These are phyloP conservation scores for Pulveroboletus sp. DNA, from an alignment of 768 basidiomycete species.

Conservation along the genomic window DNA sequence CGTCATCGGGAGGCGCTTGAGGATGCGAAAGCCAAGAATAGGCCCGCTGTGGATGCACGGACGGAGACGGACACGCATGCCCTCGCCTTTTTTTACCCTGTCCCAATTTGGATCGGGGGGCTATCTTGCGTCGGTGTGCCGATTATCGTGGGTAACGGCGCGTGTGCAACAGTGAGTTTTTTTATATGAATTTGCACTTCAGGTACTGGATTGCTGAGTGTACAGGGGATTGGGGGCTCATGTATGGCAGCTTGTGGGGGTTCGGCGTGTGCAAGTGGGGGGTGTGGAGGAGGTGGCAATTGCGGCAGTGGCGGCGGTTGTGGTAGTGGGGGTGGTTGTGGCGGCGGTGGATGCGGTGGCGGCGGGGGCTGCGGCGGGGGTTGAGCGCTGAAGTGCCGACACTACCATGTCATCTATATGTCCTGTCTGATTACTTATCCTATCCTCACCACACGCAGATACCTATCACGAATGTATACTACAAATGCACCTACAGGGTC, in stretches of 20 bases:
- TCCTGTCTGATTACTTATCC: too few relatives aligned
- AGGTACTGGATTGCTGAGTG: neutral
- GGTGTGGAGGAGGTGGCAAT: neutral
- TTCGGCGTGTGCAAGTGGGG: slow-evolving; percentile 3
- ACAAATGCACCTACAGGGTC: too few relatives aligned
- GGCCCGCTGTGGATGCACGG: neutral
- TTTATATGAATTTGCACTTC: neutral
- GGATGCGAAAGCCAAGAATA: neutral
- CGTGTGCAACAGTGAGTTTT: slow-evolving; percentile 6
- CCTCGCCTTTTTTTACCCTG: slow-evolving; percentile 10
- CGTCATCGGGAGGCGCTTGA: neutral
- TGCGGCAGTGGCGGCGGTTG: neutral
- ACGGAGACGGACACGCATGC: neutral
- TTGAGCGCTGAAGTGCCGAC: too few relatives aligned
- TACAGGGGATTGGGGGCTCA: slow-evolving; percentile 2
- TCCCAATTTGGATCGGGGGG: neutral
- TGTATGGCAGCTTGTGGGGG: neutral
- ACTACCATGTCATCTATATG: too few relatives aligned
- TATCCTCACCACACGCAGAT: too few relatives aligned
- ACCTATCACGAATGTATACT: too few relatives aligned
- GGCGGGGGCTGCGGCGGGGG: too few relatives aligned
- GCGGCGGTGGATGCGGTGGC: neutral
- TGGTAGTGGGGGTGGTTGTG: slow-evolving; percentile 1
- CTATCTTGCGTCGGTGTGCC: slow-evolving; percentile 1
- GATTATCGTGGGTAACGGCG: neutral